Percentiles rank a stretch among this genome's conserved stretches.
Evolutionary conservation across 768 basidiomycete genomes (phyloP).

Genomic region (Serendipita sp.): DNA sequence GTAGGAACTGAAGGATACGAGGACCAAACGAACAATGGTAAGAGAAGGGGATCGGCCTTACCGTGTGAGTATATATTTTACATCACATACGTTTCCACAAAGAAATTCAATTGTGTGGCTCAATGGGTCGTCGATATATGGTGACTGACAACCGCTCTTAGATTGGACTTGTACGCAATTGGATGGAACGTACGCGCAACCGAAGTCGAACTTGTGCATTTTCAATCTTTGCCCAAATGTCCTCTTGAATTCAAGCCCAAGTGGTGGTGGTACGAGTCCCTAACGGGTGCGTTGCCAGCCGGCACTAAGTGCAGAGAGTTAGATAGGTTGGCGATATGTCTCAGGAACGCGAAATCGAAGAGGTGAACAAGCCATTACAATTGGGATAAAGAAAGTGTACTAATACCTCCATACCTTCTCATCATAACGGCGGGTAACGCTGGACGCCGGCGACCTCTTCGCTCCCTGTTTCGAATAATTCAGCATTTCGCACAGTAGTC

Average conservation of each 20-base stretch:
- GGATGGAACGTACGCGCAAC: slow-evolving; percentile 69
- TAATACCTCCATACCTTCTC: slow-evolving; percentile 55
- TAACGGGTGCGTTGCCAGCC: too few relatives aligned
- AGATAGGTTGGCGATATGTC: slow-evolving; percentile 41
- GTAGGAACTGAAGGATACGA: slow-evolving; percentile 10
- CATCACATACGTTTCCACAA: too few relatives aligned
- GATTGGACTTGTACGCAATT: slow-evolving; percentile 48
- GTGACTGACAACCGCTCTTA: too few relatives aligned
- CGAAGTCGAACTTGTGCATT: slow-evolving; percentile 50
- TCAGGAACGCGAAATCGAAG: background rate
- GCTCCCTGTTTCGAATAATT: slow-evolving; percentile 58
- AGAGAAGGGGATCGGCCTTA: slow-evolving; percentile 69
- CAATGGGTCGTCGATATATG: too few relatives aligned
- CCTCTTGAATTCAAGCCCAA: too few relatives aligned
- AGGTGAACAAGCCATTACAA: background rate
- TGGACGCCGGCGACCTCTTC: slow-evolving; percentile 48
- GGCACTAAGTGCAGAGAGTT: slow-evolving; percentile 42
- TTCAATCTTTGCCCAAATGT: too few relatives aligned
- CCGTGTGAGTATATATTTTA: slow-evolving; percentile 51
- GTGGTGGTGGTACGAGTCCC: background rate
- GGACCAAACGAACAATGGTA: slow-evolving; percentile 48
- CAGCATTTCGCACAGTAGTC: slow-evolving; percentile 28
- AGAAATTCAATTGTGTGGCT: too few relatives aligned
- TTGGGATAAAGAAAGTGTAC: slow-evolving; percentile 5
- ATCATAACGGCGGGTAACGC: slow-evolving; percentile 72